phyloP scores from a whole-genome alignment of 169 alveolate species.

The Pseudocohnilembus persalinus region DNA sequence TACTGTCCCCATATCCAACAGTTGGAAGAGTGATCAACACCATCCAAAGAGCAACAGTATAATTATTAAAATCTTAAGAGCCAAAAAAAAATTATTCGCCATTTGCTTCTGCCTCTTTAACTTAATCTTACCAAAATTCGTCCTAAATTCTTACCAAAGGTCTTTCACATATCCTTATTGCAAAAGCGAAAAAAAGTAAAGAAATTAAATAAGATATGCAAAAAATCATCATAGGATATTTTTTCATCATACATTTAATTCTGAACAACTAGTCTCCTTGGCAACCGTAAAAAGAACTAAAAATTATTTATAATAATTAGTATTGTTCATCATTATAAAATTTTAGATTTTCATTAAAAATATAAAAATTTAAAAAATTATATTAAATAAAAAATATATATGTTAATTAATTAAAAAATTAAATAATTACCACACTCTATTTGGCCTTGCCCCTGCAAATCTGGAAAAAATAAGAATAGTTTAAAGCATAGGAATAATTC shows the following conservation, averaged over 20 bases:
- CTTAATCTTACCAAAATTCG: not conserved
- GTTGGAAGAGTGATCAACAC: slow-evolving; percentile 20
- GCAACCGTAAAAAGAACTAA: not conserved
- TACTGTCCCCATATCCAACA: slow-evolving; percentile 17
- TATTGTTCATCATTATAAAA: not conserved
- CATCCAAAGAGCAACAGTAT: slow-evolving; percentile 5
- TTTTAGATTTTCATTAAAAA: no score
- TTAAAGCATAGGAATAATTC: not conserved
- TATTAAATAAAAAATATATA: no score
- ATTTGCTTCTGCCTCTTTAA: not conserved
- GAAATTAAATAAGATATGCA: not conserved
- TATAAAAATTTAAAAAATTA: no score
- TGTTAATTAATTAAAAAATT: no score
- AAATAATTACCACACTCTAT: not conserved
- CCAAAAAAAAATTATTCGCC: no score
- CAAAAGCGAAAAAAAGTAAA: slow-evolving; percentile 6
- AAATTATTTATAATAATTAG: no score
- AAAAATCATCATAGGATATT: slow-evolving; percentile 20
- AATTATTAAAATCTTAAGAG: not conserved
- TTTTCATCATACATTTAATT: slow-evolving; percentile 12
- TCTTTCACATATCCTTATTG: slow-evolving; percentile 17
- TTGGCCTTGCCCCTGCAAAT: not conserved
- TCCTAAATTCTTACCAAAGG: not conserved
- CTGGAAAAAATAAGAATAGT: not conserved
- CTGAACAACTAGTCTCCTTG: not conserved